phyloP scores from a whole-genome alignment of 1,284 basidiomycete genomes.

The Ceratobasidium sp. region DNA sequence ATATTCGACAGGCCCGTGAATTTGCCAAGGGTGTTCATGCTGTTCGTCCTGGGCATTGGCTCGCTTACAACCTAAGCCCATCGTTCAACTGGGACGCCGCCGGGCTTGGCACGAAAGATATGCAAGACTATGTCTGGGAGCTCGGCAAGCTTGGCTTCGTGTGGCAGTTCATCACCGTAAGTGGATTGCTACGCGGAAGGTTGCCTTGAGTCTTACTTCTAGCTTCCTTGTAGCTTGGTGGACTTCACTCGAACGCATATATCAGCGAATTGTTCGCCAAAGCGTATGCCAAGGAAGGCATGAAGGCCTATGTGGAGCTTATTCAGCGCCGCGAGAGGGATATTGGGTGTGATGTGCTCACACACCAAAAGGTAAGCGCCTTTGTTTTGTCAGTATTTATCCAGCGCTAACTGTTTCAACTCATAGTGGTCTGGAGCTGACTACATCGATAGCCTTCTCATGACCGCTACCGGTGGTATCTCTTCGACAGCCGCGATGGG shows the following conservation, averaged over 20 bases:
- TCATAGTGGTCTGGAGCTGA: conserved; percentile 93
- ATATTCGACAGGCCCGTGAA: conserved; percentile 70
- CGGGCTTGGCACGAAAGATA: conserved; percentile 84
- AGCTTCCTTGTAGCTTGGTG: conserved; percentile 75
- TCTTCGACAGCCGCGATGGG: conserved; percentile 98
- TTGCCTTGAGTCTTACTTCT: neutral
- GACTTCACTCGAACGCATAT: conserved; percentile 96
- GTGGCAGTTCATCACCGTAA: conserved; percentile 98
- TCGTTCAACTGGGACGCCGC: conserved; percentile 95
- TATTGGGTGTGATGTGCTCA: conserved; percentile 58
- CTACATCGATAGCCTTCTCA: conserved; percentile 90
- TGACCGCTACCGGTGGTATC: conserved; percentile 94
- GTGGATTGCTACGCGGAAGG: conserved; percentile 50
- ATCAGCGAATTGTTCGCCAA: conserved; percentile 94
- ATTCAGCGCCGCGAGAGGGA: conserved; percentile 57
- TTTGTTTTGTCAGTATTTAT: conserved; percentile 35
- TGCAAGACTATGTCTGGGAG: conserved; percentile 93
- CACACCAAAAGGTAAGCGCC: conserved; percentile 59
- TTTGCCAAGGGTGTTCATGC: conserved; percentile 90
- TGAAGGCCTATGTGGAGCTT: conserved; percentile 68
- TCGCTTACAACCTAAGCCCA: conserved; percentile 93
- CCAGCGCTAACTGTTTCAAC: conserved; percentile 39
- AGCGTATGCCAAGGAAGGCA: conserved; percentile 83
- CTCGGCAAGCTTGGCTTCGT: conserved; percentile 92
- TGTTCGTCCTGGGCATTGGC: conserved; percentile 85